Evolutionary conservation across 192 early-diverging fungal species (phyloP).

Genomic region (Chytriomyces confervae): DNA sequence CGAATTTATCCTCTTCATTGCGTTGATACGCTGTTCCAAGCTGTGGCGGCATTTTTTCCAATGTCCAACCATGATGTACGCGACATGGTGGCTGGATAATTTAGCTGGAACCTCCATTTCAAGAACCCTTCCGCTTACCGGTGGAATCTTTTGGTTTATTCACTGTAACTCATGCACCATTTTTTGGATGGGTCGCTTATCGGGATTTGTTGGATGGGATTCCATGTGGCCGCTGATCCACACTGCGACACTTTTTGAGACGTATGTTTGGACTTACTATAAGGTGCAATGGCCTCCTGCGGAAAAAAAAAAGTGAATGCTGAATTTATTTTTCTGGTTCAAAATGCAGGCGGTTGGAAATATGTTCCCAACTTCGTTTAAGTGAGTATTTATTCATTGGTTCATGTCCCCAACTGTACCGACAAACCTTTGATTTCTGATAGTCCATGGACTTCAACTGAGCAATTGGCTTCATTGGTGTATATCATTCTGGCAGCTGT

Average conservation of each 20-base stretch:
- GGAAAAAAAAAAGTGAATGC: too few species aligned
- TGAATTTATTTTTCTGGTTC: too few species aligned
- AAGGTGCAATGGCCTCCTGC: too few species aligned
- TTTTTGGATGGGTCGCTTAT: not conserved
- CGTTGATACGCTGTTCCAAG: too few species aligned
- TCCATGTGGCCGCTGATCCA: not conserved
- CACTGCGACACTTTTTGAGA: not conserved
- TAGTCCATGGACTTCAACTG: constrained; percentile 9
- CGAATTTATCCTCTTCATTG: too few species aligned
- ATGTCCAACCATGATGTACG: not conserved
- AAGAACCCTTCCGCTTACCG: constrained; percentile 2
- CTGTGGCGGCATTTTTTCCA: not conserved
- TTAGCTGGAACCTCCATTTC: constrained; percentile 2
- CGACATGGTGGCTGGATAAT: not conserved
- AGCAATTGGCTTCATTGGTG: not conserved
- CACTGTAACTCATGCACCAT: constrained; percentile 20
- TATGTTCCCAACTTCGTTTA: constrained; percentile 25
- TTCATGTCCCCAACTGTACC: not conserved
- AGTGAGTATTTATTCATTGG: not conserved
- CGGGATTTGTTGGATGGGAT: constrained; percentile 18
- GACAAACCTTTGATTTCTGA: not conserved
- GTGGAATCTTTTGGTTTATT: constrained; percentile 16
- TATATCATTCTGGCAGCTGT: constrained; percentile 16
- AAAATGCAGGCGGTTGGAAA: constrained; percentile 7
- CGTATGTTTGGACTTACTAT: constrained; percentile 21